A percentile compares a stretch with the other conserved stretches of the same genome.
Conservation (phyloP, 345 rosid species). For the Combretum micranthum region DNA sequence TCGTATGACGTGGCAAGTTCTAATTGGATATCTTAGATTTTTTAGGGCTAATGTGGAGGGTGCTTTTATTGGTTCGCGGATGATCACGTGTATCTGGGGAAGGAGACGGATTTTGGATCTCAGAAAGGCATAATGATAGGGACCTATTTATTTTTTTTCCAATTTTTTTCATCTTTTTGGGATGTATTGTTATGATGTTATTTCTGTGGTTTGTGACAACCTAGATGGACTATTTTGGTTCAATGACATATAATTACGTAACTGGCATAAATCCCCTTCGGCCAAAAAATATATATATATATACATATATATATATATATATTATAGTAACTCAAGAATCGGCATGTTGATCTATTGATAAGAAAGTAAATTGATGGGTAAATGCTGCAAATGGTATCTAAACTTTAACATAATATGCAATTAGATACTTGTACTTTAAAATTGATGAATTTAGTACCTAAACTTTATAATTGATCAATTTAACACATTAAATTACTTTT, state of each 20-base stretch:
- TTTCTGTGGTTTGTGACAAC: constrained; percentile 47
- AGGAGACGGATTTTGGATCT: constrained; percentile 23
- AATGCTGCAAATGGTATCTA: too few relatives aligned
- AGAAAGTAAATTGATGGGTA: too few relatives aligned
- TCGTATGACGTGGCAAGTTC: constrained; percentile 28
- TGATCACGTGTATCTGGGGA: constrained; percentile 42
- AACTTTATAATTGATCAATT: too few relatives aligned
- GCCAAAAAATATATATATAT: too few relatives aligned
- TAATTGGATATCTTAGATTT: constrained; percentile 40
- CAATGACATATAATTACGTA: constrained; percentile 36
- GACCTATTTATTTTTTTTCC: constrained; percentile 52
- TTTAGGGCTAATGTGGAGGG: constrained; percentile 33
- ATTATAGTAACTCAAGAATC: too few relatives aligned
- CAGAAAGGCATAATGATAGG: constrained; percentile 30
- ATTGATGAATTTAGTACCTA: too few relatives aligned
- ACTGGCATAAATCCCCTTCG: not conserved
- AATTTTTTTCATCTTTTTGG: constrained; percentile 1
- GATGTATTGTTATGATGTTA: not conserved
- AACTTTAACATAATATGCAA: too few relatives aligned
- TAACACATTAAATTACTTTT: too few relatives aligned
- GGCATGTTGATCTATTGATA: too few relatives aligned
- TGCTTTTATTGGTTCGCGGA: constrained; percentile 15
- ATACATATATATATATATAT: too few relatives aligned
- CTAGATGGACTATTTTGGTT: constrained; percentile 50
- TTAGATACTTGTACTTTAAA: too few relatives aligned